Evolutionary conservation across 2,329 filamentous ascomycete genomes (phyloP).

Genomic region (Acrodontium crateriforme): DNA sequence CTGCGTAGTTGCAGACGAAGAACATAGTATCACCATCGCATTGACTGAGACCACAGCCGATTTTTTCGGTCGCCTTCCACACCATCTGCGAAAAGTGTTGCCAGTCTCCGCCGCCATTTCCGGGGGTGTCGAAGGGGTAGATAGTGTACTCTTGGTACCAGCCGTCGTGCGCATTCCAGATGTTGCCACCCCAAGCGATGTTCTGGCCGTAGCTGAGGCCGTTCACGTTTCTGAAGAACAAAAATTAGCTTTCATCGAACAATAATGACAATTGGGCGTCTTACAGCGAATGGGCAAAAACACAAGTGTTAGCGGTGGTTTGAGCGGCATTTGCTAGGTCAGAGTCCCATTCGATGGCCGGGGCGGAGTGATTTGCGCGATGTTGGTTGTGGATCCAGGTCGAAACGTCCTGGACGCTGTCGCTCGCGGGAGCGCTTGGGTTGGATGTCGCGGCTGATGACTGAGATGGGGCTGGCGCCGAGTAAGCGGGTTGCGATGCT

Average conservation of each 20-base stretch:
- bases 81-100: conserved; percentile 68
- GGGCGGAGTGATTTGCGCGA: conserved; percentile 66
- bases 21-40: conserved; percentile 42
- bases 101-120: conserved; percentile 45
- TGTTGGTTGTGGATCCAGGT: conserved; percentile 74
- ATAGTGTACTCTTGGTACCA: conserved; percentile 47
- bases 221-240: conserved; percentile 35
- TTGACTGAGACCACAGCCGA: conserved; percentile 49
- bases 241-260: conserved; percentile 19
- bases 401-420: conserved; percentile 26
- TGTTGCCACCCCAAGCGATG: conserved; percentile 57
- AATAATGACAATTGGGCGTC: conserved; percentile 19
- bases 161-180: conserved; percentile 69
- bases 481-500: conserved; percentile 4
- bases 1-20: conserved; percentile 80
- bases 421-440: conserved; percentile 6
- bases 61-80: conserved; percentile 47
- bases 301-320: conserved; percentile 50
- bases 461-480: conserved; percentile 3
- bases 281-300: conserved; percentile 65
- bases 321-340: conserved; percentile 50
- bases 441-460: conserved; percentile 3
- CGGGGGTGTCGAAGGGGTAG: conserved; percentile 48
- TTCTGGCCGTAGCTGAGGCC: conserved; percentile 75
- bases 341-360: conserved; percentile 50